Evolutionary conservation across 192 early-diverging fungal species (phyloP).

Genomic region (Gamsiella multidivaricata): DNA sequence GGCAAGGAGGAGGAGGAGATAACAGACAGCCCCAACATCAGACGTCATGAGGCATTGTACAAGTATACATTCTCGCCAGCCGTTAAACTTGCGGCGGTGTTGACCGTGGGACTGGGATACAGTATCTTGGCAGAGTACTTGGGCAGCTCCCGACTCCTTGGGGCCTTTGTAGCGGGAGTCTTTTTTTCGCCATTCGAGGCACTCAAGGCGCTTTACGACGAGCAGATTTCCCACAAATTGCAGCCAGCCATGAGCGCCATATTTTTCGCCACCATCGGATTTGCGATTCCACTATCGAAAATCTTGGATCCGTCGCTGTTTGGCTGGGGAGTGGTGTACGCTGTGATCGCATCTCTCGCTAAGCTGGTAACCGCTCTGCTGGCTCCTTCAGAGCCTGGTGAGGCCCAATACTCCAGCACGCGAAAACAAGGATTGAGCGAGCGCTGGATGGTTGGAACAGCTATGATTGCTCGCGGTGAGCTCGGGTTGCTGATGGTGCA

Average conservation of each 20-base stretch:
- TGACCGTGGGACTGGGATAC: conserved; percentile 23
- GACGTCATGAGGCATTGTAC: background rate
- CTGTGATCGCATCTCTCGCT: conserved; percentile 36
- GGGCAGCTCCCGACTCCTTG: conserved; percentile 47
- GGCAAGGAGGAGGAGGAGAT: background rate
- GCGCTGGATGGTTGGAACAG: conserved; percentile 39
- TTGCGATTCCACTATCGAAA: conserved; percentile 35
- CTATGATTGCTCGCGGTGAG: conserved; percentile 51
- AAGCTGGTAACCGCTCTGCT: conserved; percentile 17
- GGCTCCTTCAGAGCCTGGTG: conserved; percentile 11
- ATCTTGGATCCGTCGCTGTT: conserved; percentile 30
- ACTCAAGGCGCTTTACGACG: background rate
- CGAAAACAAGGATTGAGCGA: background rate
- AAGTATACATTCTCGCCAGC: background rate
- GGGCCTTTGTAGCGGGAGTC: conserved; percentile 47
- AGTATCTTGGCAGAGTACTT: conserved; percentile 49
- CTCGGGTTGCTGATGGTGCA: conserved; percentile 43
- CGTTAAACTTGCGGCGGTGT: conserved; percentile 28
- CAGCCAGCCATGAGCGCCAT: conserved; percentile 36
- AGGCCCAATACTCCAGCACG: no score
- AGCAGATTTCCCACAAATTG: conserved; percentile 8
- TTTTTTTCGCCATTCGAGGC: conserved; percentile 31
- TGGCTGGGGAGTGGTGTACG: conserved; percentile 42
- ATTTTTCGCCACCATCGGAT: conserved; percentile 51
- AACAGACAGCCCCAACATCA: background rate